phyloP scores from a whole-genome alignment of 371 early-diverging fungal genomes.

The Mucor sp. region DNA sequence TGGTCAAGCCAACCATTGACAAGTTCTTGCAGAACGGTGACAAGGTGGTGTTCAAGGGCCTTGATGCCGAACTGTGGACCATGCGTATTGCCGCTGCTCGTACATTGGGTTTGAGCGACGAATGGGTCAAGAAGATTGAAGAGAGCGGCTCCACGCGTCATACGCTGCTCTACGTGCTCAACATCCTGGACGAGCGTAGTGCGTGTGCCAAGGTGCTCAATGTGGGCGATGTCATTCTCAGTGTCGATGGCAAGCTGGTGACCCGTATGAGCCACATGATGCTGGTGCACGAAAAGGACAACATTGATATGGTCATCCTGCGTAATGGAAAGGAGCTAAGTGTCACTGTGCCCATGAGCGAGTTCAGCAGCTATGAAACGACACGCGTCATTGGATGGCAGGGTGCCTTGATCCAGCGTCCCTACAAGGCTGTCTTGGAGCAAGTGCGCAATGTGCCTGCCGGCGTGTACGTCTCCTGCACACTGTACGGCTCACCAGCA shows the following conservation, averaged over 20 bases:
- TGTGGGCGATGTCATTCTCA: conserved; percentile 89
- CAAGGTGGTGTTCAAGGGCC: conserved; percentile 50
- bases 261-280: conserved; percentile 66
- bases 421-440: conserved; percentile 84
- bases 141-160: conserved; percentile 62
- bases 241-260: conserved; percentile 68
- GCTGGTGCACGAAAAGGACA: conserved; percentile 29
- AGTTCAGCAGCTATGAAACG: conserved; percentile 59
- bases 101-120: conserved; percentile 75
- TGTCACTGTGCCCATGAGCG: conserved; percentile 59
- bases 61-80: conserved; percentile 82
- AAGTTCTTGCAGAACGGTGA: conserved; percentile 45
- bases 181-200: conserved; percentile 56
- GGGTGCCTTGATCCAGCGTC: conserved; percentile 81
- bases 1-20: conserved; percentile 43
- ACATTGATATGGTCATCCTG: conserved; percentile 58
- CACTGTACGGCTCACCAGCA: conserved; percentile 74
- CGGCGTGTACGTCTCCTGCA: conserved; percentile 76
- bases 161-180: conserved; percentile 72
- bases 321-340: conserved; percentile 59
- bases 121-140: conserved; percentile 72
- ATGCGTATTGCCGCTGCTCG: conserved; percentile 82
- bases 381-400: conserved; percentile 82
- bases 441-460: conserved; percentile 75
- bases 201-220: conserved; percentile 66